Percentiles rank a stretch among this genome's conserved stretches.
Conservation (phyloP, 1,284 basidiomycete species). For the Inonotus hispidus region DNA sequence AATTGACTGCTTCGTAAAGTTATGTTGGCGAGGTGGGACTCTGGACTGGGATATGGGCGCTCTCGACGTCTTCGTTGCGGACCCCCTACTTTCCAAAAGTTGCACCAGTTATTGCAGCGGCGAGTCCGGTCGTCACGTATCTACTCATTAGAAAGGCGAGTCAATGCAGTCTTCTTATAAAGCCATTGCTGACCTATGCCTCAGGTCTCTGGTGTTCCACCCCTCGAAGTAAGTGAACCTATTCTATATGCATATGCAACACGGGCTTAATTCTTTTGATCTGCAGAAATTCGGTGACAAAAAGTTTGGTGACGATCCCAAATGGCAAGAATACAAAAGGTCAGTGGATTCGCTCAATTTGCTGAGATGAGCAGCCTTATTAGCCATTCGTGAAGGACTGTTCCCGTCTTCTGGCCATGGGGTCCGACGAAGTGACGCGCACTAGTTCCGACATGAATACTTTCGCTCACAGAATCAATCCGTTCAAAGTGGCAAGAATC, state of each 20-base stretch:
- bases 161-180: neutral
- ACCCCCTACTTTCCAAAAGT: constrained; percentile 40
- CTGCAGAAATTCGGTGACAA: constrained; percentile 48
- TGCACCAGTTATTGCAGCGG: constrained; percentile 43
- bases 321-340: constrained; percentile 67
- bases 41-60: constrained; percentile 65
- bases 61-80: constrained; percentile 48
- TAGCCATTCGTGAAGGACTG: constrained; percentile 20
- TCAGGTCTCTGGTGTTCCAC: constrained; percentile 63
- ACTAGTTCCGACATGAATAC: too few relatives aligned
- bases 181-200: constrained; percentile 18
- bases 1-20: constrained; percentile 31
- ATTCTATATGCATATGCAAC: neutral
- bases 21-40: constrained; percentile 76
- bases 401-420: constrained; percentile 37
- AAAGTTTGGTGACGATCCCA: constrained; percentile 58
- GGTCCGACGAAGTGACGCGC: neutral
- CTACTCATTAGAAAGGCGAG: constrained; percentile 47
- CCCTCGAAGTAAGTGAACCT: constrained; percentile 44
- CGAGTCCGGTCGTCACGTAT: constrained; percentile 67
- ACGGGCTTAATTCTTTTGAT: constrained; percentile 9
- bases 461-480: too few relatives aligned
- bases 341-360: constrained; percentile 26
- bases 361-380: neutral
- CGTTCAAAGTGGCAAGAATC: too few relatives aligned